Base-by-base conservation (phyloP, 2,329 filamentous ascomycete species). In the Penicillium glabrum region DNA sequence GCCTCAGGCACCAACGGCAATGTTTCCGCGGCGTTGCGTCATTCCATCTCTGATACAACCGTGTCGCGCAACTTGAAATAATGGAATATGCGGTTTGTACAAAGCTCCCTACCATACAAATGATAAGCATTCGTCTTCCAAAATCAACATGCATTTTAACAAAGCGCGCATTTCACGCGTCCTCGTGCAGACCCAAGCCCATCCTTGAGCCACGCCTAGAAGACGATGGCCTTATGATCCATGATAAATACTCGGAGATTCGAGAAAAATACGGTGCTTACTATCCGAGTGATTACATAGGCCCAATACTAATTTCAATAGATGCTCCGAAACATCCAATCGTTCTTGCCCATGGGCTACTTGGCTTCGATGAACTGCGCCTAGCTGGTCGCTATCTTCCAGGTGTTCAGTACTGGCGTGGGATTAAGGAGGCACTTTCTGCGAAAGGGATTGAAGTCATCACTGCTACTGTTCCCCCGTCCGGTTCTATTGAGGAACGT, bases 291-390 rank as follows among this genome's bases (percentile, higher is more conserved):
- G 21, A 44, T 19, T 14, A 19, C 35, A 19, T 39, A 3, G 3
- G 2, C 24, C n/a, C 10, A n/a, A 26, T 31, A 7, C 21, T 23
- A 45, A 9, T 19, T 19, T 29, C 7, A n/a, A 29, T 44, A 77
- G 72, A 72, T 50, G 71, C 74, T 9, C 82, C 80, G 43, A 82
- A 83, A 66, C 69, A 86, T 63, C 83, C 84, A 2, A 81, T 88
- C 51, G 80, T 88, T 48, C 81, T 88, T 10, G 85, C 85, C 5
- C 85, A 88, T 71, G 85, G 85, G n/a, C 77, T 88, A 11, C 73
- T 88, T 21, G 85, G 85, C n/a, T 88, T 88, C 68, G 83, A 86
- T 62, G 84, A 87, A 67, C 69, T 87, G 10, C 82, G 78, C 16
- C 73, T 85, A 5, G 82, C 78, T 2, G 84, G 84, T 1, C 70